A percentile compares a stretch with the other conserved stretches of the same genome.
Conservation (phyloP, 192 early-diverging fungal species). For the Coemansia javaensis region DNA sequence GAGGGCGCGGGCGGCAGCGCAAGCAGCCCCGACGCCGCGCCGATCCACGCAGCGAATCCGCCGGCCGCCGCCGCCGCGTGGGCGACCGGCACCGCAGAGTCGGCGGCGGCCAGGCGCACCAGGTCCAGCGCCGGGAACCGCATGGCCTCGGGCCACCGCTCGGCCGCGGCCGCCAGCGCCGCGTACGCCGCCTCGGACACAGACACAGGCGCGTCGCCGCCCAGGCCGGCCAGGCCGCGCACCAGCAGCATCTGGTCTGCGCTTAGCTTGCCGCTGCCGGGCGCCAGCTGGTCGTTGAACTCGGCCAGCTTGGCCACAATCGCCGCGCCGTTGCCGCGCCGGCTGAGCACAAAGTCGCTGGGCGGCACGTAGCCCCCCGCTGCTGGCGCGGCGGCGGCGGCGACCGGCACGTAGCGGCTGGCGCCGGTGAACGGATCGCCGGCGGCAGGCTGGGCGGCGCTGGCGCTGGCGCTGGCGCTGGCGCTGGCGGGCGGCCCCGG, state of each 20-base stretch:
- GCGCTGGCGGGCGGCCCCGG: constrained; percentile 30
- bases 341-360: constrained; percentile 58
- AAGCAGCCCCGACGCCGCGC: constrained; percentile 24
- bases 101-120: constrained; percentile 63
- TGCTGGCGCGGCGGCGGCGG: constrained; percentile 1
- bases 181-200: constrained; percentile 29
- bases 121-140: constrained; percentile 85
- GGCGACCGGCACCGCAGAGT: constrained; percentile 29
- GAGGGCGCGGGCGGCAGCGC: constrained; percentile 8
- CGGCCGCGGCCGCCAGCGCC: constrained; percentile 52
- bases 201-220: constrained; percentile 21
- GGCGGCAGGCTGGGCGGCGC: neutral
- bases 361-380: constrained; percentile 14
- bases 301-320: constrained; percentile 72
- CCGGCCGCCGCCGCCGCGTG: constrained; percentile 10
- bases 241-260: constrained; percentile 14
- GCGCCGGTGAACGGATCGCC: constrained; percentile 49
- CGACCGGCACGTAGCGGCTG: constrained; percentile 58
- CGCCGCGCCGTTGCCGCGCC: constrained; percentile 61
- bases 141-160: constrained; percentile 62
- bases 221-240: constrained; percentile 3
- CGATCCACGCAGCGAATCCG: constrained; percentile 43
- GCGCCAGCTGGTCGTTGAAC: constrained; percentile 57
- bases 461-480: neutral
- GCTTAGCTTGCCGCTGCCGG: constrained; percentile 5